Conservation (phyloP, 495 filamentous ascomycete genomes). For the Penicillium paradoxum region DNA sequence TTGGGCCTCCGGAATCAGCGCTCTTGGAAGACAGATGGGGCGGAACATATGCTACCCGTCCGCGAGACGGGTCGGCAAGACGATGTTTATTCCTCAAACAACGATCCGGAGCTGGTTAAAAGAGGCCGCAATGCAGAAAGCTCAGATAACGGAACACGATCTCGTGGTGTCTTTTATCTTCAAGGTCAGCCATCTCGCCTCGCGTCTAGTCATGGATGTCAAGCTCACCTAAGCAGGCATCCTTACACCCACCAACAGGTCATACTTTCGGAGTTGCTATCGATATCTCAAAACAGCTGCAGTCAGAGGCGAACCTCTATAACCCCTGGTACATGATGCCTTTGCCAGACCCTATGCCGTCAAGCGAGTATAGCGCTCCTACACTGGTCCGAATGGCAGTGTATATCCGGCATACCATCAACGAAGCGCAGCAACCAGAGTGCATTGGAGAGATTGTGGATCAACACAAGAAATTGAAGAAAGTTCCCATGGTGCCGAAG, state of each 20-base stretch:
- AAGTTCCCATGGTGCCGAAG: neutral
- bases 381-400: neutral
- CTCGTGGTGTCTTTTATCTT: slow-evolving; percentile 1
- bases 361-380: neutral
- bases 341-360: slow-evolving; percentile 1
- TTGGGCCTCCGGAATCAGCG: neutral
- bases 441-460: slow-evolving; percentile 3
- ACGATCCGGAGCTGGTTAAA: neutral
- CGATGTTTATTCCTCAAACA: neutral
- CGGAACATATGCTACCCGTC: slow-evolving; percentile 4
- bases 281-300: slow-evolving; percentile 4
- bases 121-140: neutral
- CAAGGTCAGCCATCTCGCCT: neutral
- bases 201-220: neutral
- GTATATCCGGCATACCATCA: neutral
- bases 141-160: slow-evolving; percentile 5
- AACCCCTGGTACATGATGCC: slow-evolving; percentile 10
- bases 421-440: slow-evolving; percentile 2
- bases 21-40: slow-evolving; percentile 1
- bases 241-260: neutral
- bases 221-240: neutral
- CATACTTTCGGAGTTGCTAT: neutral
- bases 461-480: neutral
- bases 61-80: neutral
- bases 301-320: neutral